phyloP scores from a whole-genome alignment of 2,329 filamentous ascomycete genomes.

The Diaporthe sp. region DNA sequence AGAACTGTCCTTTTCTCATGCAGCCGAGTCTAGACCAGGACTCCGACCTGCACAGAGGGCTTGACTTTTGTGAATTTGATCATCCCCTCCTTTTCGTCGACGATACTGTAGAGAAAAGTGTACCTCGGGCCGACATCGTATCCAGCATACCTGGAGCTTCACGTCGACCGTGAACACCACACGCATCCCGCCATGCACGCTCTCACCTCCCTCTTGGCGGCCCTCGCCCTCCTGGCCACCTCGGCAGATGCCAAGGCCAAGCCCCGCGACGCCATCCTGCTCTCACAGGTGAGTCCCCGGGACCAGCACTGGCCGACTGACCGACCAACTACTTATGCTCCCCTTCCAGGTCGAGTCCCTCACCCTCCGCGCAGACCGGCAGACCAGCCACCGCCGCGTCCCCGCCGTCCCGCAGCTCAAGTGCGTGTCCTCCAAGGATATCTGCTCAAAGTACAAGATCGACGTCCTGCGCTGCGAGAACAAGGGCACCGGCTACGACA shows the following conservation, averaged over 20 bases:
- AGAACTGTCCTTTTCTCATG: not conserved
- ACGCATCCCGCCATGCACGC: constrained; percentile 17
- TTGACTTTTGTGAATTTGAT: not conserved
- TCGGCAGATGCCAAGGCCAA: constrained; percentile 45
- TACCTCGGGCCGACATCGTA: not conserved
- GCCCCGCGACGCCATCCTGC: constrained; percentile 68
- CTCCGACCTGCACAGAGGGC: not conserved
- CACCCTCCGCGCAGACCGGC: constrained; percentile 76
- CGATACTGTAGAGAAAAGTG: not conserved
- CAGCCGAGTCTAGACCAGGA: not conserved
- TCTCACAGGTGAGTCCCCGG: constrained; percentile 66
- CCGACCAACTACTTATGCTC: too few species aligned
- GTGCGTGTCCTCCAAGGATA: constrained; percentile 76
- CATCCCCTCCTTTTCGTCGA: too few species aligned
- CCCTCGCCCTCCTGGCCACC: constrained; percentile 37
- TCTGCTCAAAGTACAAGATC: constrained; percentile 79
- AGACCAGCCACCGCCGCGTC: constrained; percentile 83
- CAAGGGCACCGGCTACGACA: constrained; percentile 82
- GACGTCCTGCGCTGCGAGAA: constrained; percentile 93
- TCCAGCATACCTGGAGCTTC: not conserved
- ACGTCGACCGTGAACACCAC: not conserved
- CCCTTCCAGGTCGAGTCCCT: constrained; percentile 75
- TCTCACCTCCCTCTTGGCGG: not conserved
- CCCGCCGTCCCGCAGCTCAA: constrained; percentile 82
- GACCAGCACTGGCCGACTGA: too few species aligned